A percentile compares a stretch with the other conserved stretches of the same genome.
Conservation (phyloP, 73 alveolate genomes). For the Paraurostyla sp. region DNA sequence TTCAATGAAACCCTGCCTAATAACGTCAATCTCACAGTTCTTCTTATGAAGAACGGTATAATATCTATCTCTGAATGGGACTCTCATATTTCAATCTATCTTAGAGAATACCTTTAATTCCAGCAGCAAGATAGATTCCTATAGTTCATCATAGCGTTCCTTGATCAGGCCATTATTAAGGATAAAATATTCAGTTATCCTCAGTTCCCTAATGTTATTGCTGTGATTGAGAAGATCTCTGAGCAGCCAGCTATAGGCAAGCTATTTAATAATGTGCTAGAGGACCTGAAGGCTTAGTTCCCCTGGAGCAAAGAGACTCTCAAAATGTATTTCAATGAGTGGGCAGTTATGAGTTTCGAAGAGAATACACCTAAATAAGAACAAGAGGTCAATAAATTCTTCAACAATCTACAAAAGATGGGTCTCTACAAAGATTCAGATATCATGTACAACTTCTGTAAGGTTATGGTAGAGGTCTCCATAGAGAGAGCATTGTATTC, state of each 20-base stretch:
- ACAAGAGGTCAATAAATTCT: slow-evolving; percentile 49
- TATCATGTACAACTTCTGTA: slow-evolving; percentile 51
- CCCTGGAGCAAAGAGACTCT: slow-evolving; percentile 32
- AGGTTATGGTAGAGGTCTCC: slow-evolving; percentile 52
- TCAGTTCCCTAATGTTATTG: slow-evolving; percentile 39
- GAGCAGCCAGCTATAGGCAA: not conserved
- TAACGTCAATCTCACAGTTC: slow-evolving; percentile 30
- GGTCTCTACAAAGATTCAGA: slow-evolving; percentile 53
- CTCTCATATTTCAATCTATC: not conserved
- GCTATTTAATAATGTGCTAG: not conserved
- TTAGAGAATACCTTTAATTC: slow-evolving; percentile 23
- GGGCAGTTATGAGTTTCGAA: slow-evolving; percentile 41
- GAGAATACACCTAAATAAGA: slow-evolving; percentile 44
- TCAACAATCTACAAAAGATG: slow-evolving; percentile 10
- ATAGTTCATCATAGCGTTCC: not conserved
- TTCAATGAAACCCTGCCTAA: not conserved
- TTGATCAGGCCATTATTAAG: not conserved
- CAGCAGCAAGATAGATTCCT: not conserved
- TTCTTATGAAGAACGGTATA: slow-evolving; percentile 51
- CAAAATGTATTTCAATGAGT: not conserved
- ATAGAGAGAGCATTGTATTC: slow-evolving; percentile 48
- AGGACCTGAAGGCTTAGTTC: not conserved
- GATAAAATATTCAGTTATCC: slow-evolving; percentile 2
- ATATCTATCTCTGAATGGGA: slow-evolving; percentile 70
- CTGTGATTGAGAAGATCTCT: slow-evolving; percentile 5